These are phyloP conservation scores for Mycosarcoma maydis DNA, from an alignment of 1,284 basidiomycete species.

Conservation along the genomic window DNA sequence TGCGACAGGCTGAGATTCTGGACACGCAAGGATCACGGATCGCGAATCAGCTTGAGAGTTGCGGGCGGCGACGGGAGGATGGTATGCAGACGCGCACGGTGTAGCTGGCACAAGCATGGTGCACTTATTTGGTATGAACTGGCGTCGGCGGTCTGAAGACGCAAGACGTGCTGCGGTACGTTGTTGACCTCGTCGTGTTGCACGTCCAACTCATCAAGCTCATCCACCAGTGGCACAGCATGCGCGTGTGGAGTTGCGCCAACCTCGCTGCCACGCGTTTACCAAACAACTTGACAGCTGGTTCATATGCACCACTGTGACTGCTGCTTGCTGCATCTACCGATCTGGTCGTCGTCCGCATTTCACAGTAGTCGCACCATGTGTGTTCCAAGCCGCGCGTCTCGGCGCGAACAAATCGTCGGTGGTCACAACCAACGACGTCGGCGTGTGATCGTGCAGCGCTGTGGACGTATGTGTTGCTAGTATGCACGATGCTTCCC, in stretches of 20 bases:
- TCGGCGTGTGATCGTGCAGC: slow-evolving; percentile 74
- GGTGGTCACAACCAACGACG: slow-evolving; percentile 74
- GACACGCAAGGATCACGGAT: slow-evolving; percentile 74
- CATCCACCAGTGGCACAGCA: no score
- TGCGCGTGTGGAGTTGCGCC: slow-evolving; percentile 71
- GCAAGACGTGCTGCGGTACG: no score
- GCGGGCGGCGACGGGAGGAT: no score
- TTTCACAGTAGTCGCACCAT: slow-evolving; percentile 10
- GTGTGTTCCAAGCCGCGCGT: slow-evolving; percentile 27
- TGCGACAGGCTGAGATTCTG: slow-evolving; percentile 74
- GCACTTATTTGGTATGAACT: slow-evolving; percentile 70
- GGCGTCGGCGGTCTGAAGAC: no score
- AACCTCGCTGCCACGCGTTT: slow-evolving; percentile 57
- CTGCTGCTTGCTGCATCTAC: no score
- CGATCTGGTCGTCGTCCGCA: no score
- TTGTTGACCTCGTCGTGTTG: no score
- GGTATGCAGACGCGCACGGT: no score
- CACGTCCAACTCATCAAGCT: no score
- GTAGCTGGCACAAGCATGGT: slow-evolving; percentile 74
- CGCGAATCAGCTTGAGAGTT: no score
- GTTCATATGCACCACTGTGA: no score
- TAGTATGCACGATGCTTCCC: slow-evolving; percentile 21
- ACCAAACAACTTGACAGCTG: background rate
- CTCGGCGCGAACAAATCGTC: slow-evolving; percentile 77
- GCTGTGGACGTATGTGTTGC: slow-evolving; percentile 71